Percentiles rank a stretch among this genome's conserved stretches.
These are phyloP conservation scores for Rhododendron ovatum DNA, from an alignment of 148 eudicot species.

Conservation along the genomic window DNA sequence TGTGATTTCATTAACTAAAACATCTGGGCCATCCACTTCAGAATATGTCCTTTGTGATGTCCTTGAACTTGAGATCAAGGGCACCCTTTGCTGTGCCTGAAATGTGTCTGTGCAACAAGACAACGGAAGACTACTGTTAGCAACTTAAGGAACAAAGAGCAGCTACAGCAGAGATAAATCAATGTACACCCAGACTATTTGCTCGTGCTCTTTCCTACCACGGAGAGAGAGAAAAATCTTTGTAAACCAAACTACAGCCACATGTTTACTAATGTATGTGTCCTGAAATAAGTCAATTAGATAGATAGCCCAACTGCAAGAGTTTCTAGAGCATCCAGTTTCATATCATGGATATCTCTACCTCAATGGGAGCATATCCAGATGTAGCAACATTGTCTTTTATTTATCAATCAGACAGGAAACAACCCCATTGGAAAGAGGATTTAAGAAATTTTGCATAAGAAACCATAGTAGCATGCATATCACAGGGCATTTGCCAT, in stretches of 20 bases:
- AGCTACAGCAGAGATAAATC: neutral
- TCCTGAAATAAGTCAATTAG: neutral
- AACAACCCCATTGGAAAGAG: neutral
- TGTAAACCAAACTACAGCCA: neutral
- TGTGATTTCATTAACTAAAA: slow-evolving; percentile 24
- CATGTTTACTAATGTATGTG: neutral
- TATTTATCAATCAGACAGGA: neutral
- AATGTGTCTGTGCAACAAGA: slow-evolving; percentile 40
- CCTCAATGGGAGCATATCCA: neutral
- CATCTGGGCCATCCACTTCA: slow-evolving; percentile 22
- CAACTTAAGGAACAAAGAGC: slow-evolving; percentile 2
- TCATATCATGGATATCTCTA: neutral
- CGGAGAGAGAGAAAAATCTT: neutral
- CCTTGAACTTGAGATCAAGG: slow-evolving; percentile 37
- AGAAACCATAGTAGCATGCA: neutral
- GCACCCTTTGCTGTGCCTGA: slow-evolving; percentile 47
- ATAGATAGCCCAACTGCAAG: neutral
- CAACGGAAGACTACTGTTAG: slow-evolving; percentile 1
- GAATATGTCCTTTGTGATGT: slow-evolving; percentile 23
- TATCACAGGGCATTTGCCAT: neutral
- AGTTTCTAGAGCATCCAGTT: slow-evolving; percentile 4
- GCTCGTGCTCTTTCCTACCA: neutral
- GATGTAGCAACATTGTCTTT: neutral
- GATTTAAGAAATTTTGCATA: neutral
- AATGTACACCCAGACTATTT: neutral